Base-by-base conservation (phyloP, 805 yeast genomes). In the Hanseniaspora pseudoguilliermondii region DNA sequence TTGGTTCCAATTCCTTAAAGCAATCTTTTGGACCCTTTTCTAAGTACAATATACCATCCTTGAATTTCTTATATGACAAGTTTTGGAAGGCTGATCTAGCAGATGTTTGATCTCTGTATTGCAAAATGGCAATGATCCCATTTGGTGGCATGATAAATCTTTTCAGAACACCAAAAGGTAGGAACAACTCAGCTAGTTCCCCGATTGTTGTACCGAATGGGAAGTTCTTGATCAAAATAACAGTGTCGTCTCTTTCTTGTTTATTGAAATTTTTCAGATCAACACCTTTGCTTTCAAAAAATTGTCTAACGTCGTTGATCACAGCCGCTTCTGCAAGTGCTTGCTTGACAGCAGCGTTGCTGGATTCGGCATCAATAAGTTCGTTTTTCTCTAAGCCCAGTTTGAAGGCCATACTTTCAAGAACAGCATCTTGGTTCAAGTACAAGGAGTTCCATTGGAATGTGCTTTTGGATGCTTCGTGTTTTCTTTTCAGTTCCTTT, bases 291-390 rank as follows among this genome's bases (percentile, higher is more conserved):
- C 73, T 69, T 67, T 88, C 95, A 68, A 93, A 93, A 69, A 82
- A 93, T 62, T 80, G 80, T 64, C 96, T 79, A 13, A 93, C 95
- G 68, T 84, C 93, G 47, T 90, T 93, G 64, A 93, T 83, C 18
- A 90, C 96, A 65, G 89, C 93, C 2, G 97, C 95, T 71, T 93
- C 98, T 0, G 98, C 97, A 60, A 93, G 76, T 0, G 98, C 97
- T 69, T 90, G 97, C 66, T 90, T 87, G 15, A 93, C 97, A 1
- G 96, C 97, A 53, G 95, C 84, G 58, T 76, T 82, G 8, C 95
- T 77, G 60, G 82, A 86, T 62, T 87, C 85, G 0, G 96, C 91
- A 67, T 93, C 95, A 59, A 93, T 78, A 64, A 93, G 75, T 57
- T 88, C 87, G 8, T 93, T 75, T 68, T 91, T 93, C 29, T 81